Evolutionary conservation across 2,329 filamentous ascomycete species (phyloP), one percentile per base, ranked within the genome.

Genomic region (Gliomastix tumulicola): DNA sequence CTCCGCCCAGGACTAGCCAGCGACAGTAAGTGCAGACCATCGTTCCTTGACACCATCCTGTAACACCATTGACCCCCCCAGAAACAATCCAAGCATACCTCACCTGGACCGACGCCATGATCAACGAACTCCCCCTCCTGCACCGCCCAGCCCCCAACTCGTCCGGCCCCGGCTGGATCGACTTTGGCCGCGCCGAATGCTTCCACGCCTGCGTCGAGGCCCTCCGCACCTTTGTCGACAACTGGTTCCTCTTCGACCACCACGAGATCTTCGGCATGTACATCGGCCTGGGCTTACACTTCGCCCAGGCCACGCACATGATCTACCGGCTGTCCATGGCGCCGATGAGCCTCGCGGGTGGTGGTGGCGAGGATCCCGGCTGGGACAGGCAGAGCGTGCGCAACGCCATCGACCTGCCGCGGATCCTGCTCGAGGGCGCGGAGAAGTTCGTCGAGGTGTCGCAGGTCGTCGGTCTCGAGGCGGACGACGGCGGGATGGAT

Each of bases 361-460:
- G n/a, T n/a, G n/a, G n/a, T n/a, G n/a, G n/a, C n/a, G n/a, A n/a
- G n/a, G 56, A 60, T 32, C 57, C 59, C 3, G 56, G 49, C 8
- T 68, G 62, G 63, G 63, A 68, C 38, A 57, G 55, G 32, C 50
- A 53, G 4, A 40, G 54, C 2, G 50, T 66, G 4, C 52, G 50
- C 12, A 48, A 48, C 15, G 60, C 55, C 2, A 56, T 49, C 6
- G 56, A 67, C 30, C 44, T 65, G 1, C 45, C 61, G 3, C 36
- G 40, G 7, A 44, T 62, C n/a, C 40, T 63, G n/a, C n/a, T n/a
- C n/a, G n/a, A n/a, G n/a, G n/a, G n/a, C n/a, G n/a, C n/a, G n/a
- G n/a, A n/a, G n/a, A n/a, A n/a, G n/a, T n/a, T n/a, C n/a, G n/a
- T n/a, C n/a, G n/a, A n/a, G n/a, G n/a, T n/a, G n/a, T n/a, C n/a